Base-by-base conservation (phyloP, 2,329 filamentous ascomycete species). In the Septoria linicola region DNA sequence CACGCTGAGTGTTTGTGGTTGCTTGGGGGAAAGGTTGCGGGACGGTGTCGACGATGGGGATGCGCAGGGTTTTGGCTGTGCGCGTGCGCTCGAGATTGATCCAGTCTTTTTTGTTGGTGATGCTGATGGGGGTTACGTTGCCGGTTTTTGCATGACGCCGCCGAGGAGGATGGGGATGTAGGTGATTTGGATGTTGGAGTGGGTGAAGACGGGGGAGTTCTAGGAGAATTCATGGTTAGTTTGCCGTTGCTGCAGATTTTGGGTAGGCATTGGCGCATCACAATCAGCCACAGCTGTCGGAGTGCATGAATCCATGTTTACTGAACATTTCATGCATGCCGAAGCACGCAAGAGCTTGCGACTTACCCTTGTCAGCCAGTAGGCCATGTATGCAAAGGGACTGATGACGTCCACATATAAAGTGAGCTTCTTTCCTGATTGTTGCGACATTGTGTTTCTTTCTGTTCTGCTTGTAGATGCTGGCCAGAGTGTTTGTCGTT, bases 101-200 rank as follows among this genome's bases (percentile, higher is more conserved):
- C 76, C 77, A 85, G 66, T 74, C 72, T 62, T 75, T 76, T 67
- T 84, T 84, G 68, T 84, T 83, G 54, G 78, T 82, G 63, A 84
- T 76, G 2, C 68, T 64, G 20, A 83, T 68, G 1, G 81, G 81
- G 1, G 81, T 63, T 2, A 60, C 73, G 60, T 82, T 83, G 21
- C 72, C 73, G 62, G 76, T 79, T 0, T 68, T 49, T 82, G 76
- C 75, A 84, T 81, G 45, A 84, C 65, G 0, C 80, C 81, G 3
- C 79, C 79, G 0, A 84, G 72, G 44, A 84, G 76, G 46, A 85
- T 78, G 6, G 82, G 82, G 7, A 81, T 66, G 60, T 80, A 83
- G 10, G 69, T 77, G 35, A 82, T 69, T 6, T 82, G 72, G 63
- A 76, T 77, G 3, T 31, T 7, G 44, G 35, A 47, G 60, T 73